These are phyloP conservation scores for Tylopilus orsonianus DNA, from an alignment of 1,284 basidiomycete species.

Conservation along the genomic window DNA sequence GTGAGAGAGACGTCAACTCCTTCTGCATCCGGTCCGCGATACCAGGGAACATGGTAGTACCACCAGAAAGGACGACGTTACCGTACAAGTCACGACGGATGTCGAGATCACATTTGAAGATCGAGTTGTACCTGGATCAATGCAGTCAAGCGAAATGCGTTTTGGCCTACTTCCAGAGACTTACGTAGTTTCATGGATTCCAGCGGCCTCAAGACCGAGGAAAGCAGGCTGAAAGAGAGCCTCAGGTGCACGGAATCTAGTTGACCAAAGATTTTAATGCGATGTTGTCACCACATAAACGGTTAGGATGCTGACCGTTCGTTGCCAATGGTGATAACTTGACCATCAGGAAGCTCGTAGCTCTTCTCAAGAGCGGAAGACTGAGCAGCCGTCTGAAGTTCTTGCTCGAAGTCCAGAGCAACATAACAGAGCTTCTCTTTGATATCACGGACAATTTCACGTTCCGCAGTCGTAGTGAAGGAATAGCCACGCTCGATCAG, in stretches of 20 bases:
- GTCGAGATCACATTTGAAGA: conserved; percentile 79
- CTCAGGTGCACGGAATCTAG: conserved; percentile 92
- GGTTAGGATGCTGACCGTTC: conserved; percentile 62
- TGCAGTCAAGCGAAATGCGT: conserved; percentile 8
- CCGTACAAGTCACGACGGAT: conserved; percentile 90
- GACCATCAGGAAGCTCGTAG: conserved; percentile 95
- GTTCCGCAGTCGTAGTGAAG: conserved; percentile 92
- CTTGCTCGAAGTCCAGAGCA: conserved; percentile 95
- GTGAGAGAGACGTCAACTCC: conserved; percentile 85
- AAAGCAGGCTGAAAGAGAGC: conserved; percentile 96
- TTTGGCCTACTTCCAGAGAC: conserved; percentile 22
- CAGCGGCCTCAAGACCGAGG: conserved; percentile 89
- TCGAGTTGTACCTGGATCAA: conserved; percentile 76
- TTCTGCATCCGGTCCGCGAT: conserved; percentile 98
- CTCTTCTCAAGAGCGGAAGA: conserved; percentile 92
- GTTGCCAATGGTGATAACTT: conserved; percentile 96
- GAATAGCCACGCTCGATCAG: conserved; percentile 93
- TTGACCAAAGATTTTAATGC: conserved; percentile 7
- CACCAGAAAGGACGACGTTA: conserved; percentile 93
- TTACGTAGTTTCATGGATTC: conserved; percentile 95
- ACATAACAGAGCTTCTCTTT: conserved; percentile 99
- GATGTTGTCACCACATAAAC: not conserved
- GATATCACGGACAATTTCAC: conserved; percentile 96
- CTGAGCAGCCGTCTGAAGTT: conserved; percentile 90
- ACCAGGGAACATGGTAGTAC: conserved; percentile 98